Conservation (phyloP, 2,329 filamentous ascomycete species). For the Neofusicoccum cordaticola region DNA sequence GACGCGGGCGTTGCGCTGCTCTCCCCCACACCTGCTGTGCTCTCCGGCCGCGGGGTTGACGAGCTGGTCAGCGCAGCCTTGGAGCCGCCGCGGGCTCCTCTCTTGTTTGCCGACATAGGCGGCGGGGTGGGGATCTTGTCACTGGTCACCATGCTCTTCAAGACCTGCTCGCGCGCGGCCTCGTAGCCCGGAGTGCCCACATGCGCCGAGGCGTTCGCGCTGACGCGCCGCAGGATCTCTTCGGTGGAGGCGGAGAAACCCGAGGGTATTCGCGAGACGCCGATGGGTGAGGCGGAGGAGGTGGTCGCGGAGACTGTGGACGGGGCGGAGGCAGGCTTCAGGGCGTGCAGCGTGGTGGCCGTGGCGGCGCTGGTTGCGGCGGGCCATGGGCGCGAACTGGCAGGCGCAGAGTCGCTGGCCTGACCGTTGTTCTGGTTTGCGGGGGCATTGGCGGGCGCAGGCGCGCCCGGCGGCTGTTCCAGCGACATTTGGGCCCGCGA, state of each 20-base stretch:
- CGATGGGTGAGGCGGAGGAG: not conserved
- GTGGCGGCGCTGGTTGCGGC: constrained; percentile 4
- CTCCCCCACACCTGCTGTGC: constrained; percentile 25
- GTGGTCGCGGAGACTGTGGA: not conserved
- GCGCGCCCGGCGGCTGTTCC: constrained; percentile 6
- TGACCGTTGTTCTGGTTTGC: constrained; percentile 1
- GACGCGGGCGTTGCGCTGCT: constrained; percentile 19
- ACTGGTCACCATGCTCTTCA: constrained; percentile 46
- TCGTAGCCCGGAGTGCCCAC: constrained; percentile 42
- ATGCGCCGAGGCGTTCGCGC: constrained; percentile 33
- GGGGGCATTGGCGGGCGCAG: constrained; percentile 13
- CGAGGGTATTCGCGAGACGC: constrained; percentile 9
- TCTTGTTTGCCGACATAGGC: constrained; percentile 29
- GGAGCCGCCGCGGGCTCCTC: constrained; percentile 29
- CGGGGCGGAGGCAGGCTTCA: not conserved
- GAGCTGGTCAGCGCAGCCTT: constrained; percentile 21
- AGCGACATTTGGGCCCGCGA: constrained; percentile 7
- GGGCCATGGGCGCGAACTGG: constrained; percentile 1
- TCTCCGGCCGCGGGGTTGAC: constrained; percentile 33
- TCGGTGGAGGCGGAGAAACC: constrained; percentile 39
- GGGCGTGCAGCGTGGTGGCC: not conserved
- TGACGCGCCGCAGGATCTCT: constrained; percentile 39
- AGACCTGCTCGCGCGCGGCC: constrained; percentile 45
- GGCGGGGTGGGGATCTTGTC: constrained; percentile 41
- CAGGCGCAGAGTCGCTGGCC: constrained; percentile 8